These are phyloP conservation scores for Ilyonectria mors-panacis DNA, from an alignment of 2,329 filamentous ascomycete genomes.

Conservation along the genomic window DNA sequence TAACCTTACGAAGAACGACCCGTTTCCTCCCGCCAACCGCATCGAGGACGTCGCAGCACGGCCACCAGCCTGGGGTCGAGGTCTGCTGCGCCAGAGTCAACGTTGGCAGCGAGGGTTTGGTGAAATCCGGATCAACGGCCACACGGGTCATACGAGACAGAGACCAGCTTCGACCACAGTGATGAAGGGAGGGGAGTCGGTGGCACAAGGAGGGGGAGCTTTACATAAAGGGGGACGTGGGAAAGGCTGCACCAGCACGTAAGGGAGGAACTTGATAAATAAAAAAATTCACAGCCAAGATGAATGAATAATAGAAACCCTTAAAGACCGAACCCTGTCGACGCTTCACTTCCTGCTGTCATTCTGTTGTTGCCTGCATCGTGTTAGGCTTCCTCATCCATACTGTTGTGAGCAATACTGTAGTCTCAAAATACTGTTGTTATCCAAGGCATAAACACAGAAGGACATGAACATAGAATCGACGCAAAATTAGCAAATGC, in stretches of 20 bases:
- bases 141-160: conserved; percentile 24
- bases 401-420: background rate
- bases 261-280: conserved; percentile 35
- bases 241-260: conserved; percentile 10
- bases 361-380: background rate
- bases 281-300: conserved; percentile 31
- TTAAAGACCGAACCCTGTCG: conserved; percentile 32
- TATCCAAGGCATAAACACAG: conserved; percentile 2
- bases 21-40: conserved; percentile 16
- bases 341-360: conserved; percentile 14
- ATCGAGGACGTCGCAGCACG: conserved; percentile 9
- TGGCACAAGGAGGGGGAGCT: conserved; percentile 35
- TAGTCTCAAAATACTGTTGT: background rate
- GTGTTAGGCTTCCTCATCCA: background rate
- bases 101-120: conserved; percentile 5
- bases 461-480: background rate
- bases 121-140: conserved; percentile 15
- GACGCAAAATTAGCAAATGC: conserved; percentile 7
- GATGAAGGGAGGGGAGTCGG: conserved; percentile 31
- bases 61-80: conserved; percentile 14
- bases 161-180: conserved; percentile 16
- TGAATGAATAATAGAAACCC: conserved; percentile 47
- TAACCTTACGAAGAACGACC: conserved; percentile 24
- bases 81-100: conserved; percentile 7
- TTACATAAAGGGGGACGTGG: conserved; percentile 32